A percentile compares a stretch with the other conserved stretches of the same genome.
phyloP scores from a whole-genome alignment of 2,329 filamentous ascomycete genomes.

The Xylaria sp. region DNA sequence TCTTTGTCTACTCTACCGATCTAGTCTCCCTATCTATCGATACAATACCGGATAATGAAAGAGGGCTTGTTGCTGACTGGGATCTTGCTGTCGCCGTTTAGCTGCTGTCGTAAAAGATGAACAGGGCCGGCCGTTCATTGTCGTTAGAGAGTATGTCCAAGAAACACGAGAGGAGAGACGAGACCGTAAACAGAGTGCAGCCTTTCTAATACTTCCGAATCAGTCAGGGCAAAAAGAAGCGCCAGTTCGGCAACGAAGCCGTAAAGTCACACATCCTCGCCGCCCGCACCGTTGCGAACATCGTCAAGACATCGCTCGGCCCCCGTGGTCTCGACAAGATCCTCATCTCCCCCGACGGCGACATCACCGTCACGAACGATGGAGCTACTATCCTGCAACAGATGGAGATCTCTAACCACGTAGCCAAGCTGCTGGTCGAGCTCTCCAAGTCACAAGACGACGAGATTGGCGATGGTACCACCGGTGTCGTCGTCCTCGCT shows the following conservation, averaged over 20 bases:
- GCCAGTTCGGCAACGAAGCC: slow-evolving; percentile 92
- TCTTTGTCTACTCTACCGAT: background rate
- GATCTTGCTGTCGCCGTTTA: slow-evolving; percentile 29
- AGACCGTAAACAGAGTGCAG: background rate
- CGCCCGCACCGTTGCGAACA: slow-evolving; percentile 90
- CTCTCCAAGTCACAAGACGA: slow-evolving; percentile 98
- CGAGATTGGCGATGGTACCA: slow-evolving; percentile 97
- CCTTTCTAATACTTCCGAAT: slow-evolving; percentile 19
- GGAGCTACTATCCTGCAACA: slow-evolving; percentile 94
- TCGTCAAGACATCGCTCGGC: slow-evolving; percentile 94
- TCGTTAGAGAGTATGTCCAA: slow-evolving; percentile 83
- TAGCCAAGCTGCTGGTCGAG: slow-evolving; percentile 93
- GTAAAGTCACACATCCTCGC: slow-evolving; percentile 98
- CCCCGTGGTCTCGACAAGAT: slow-evolving; percentile 98
- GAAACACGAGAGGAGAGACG: background rate
- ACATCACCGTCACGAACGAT: slow-evolving; percentile 99
- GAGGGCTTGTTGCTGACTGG: slow-evolving; percentile 17
- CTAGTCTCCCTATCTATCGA: background rate
- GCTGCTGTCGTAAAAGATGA: slow-evolving; percentile 89
- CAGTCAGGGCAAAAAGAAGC: slow-evolving; percentile 96
- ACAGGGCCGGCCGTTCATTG: slow-evolving; percentile 92
- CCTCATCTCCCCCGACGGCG: slow-evolving; percentile 94
- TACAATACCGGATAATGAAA: background rate
- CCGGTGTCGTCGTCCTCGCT: slow-evolving; percentile 92
- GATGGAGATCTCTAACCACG: slow-evolving; percentile 99